Percentiles rank a stretch among this genome's conserved stretches.
Evolutionary conservation across 768 basidiomycete genomes (phyloP).

Genomic region (Termitomyces titanicus): DNA sequence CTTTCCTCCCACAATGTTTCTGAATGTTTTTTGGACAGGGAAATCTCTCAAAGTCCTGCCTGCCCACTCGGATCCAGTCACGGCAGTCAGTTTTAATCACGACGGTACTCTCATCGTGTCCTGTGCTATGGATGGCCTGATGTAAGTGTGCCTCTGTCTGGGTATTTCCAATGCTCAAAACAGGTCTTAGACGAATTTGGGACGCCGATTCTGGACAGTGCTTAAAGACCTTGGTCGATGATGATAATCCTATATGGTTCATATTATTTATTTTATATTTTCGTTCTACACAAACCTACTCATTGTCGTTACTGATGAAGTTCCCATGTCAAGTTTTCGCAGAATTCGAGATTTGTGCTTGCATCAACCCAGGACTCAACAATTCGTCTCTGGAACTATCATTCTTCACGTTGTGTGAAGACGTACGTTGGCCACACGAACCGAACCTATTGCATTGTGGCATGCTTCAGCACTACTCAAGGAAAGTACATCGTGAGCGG

Average conservation of each 20-base stretch:
- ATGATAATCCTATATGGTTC: slow-evolving; percentile 91
- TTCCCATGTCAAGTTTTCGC: slow-evolving; percentile 87
- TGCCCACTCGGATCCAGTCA: slow-evolving; percentile 97
- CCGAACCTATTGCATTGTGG: slow-evolving; percentile 76
- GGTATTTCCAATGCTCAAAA: slow-evolving; percentile 2
- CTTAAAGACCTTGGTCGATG: slow-evolving; percentile 93
- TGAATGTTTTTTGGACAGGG: slow-evolving; percentile 38
- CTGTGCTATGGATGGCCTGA: slow-evolving; percentile 94
- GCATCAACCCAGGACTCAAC: slow-evolving; percentile 94
- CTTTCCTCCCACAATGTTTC: background rate
- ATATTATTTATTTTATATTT: slow-evolving; percentile 11
- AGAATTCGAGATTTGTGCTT: slow-evolving; percentile 87
- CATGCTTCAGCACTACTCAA: slow-evolving; percentile 58
- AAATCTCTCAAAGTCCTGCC: slow-evolving; percentile 84
- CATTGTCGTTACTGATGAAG: slow-evolving; percentile 31
- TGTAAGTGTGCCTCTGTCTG: slow-evolving; percentile 57
- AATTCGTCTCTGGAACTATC: slow-evolving; percentile 92
- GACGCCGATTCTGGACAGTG: slow-evolving; percentile 97
- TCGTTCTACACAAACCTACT: slow-evolving; percentile 5
- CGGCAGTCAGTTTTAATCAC: slow-evolving; percentile 88
- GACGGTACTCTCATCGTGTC: slow-evolving; percentile 95
- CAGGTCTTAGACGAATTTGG: slow-evolving; percentile 80
- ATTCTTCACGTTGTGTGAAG: slow-evolving; percentile 87
- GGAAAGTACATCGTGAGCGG: slow-evolving; percentile 81
- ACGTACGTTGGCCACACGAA: slow-evolving; percentile 88